These are phyloP conservation scores for Neocallimastix lanati DNA, from an alignment of 192 early-diverging fungal genomes.

Conservation along the genomic window DNA sequence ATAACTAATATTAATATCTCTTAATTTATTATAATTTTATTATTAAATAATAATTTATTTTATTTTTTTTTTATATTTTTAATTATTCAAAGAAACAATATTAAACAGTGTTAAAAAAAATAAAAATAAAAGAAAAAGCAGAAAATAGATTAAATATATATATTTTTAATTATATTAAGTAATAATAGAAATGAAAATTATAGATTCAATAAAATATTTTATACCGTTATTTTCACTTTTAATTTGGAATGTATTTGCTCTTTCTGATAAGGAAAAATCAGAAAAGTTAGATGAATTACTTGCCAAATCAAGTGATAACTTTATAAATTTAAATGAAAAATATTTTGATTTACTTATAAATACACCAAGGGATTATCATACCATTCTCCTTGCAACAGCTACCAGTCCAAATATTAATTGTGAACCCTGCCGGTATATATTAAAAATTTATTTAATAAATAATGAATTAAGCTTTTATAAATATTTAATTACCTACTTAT, in stretches of 20 bases:
- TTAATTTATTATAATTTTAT: no score
- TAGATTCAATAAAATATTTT: neutral
- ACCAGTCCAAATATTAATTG: neutral
- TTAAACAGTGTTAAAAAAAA: no score
- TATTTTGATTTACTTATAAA: neutral
- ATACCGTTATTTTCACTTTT: neutral
- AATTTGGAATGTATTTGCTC: neutral
- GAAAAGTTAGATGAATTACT: neutral
- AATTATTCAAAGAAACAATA: no score
- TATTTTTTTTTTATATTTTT: no score
- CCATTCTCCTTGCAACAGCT: neutral
- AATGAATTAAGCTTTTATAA: no score
- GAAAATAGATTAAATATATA: neutral
- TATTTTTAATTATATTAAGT: neutral
- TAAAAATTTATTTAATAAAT: no score
- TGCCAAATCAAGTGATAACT: neutral
- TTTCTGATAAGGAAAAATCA: neutral
- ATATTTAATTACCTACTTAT: neutral
- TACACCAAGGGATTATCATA: neutral
- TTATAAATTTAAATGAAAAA: neutral
- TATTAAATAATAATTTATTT: no score
- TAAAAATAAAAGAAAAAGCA: no score
- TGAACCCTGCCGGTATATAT: neutral
- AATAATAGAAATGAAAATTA: neutral
- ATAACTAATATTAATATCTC: no score